phyloP scores from a whole-genome alignment of 192 early-diverging fungal species.

The Mortierella alpina region DNA sequence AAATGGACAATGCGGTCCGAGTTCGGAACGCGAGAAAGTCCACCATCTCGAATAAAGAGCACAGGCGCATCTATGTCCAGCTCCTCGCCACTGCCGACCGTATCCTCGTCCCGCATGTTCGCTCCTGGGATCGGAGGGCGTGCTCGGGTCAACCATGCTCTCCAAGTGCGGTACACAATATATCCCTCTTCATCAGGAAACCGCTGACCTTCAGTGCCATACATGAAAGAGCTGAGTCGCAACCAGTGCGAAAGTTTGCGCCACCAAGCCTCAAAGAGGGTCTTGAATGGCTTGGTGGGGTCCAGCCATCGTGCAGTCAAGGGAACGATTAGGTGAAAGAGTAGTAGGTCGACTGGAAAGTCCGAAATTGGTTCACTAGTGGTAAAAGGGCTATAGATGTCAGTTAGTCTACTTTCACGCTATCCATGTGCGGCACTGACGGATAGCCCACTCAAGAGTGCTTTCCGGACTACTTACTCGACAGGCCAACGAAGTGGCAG shows the following conservation, averaged over 20 bases:
- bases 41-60: slow-evolving; percentile 68
- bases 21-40: slow-evolving; percentile 84
- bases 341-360: slow-evolving; percentile 80
- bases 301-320: slow-evolving; percentile 67
- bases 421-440: background rate
- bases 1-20: slow-evolving; percentile 84
- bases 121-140: slow-evolving; percentile 63
- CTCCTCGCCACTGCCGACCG: slow-evolving; percentile 57
- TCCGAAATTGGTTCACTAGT: slow-evolving; percentile 74
- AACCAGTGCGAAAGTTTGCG: slow-evolving; percentile 66
- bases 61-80: slow-evolving; percentile 60
- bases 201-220: slow-evolving; percentile 64
- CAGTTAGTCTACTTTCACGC: slow-evolving; percentile 34
- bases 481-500: slow-evolving; percentile 76
- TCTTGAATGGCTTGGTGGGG: slow-evolving; percentile 67
- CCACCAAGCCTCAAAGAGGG: slow-evolving; percentile 80
- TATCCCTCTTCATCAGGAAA: slow-evolving; percentile 78
- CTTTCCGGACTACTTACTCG: slow-evolving; percentile 58
- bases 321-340: slow-evolving; percentile 82
- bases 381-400: slow-evolving; percentile 16
- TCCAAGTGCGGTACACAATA: slow-evolving; percentile 61
- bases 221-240: slow-evolving; percentile 86
- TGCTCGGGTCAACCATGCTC: slow-evolving; percentile 61
- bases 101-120: slow-evolving; percentile 14
- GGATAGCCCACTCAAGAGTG: background rate